These are phyloP conservation scores for Biscogniauxia marginata DNA, from an alignment of 2,329 filamentous ascomycete genomes.

Conservation along the genomic window DNA sequence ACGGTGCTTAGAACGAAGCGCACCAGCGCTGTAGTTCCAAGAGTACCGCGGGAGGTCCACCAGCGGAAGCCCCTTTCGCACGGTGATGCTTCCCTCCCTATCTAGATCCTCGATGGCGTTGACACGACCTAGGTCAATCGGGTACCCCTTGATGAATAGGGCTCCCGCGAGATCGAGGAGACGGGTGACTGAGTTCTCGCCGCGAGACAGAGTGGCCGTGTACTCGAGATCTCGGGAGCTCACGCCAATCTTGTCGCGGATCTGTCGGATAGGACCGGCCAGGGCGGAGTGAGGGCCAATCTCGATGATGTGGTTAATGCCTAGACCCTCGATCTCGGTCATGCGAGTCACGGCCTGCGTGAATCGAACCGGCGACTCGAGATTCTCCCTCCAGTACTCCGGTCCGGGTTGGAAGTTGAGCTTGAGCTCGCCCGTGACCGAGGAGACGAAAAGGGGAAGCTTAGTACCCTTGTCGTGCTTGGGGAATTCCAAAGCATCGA, in stretches of 20 bases:
- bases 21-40: slow-evolving; percentile 6
- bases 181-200: slow-evolving; percentile 7
- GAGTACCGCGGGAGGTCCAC: slow-evolving; percentile 10
- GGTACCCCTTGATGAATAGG: slow-evolving; percentile 7
- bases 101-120: slow-evolving; percentile 11
- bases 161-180: slow-evolving; percentile 12
- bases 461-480: too few relatives aligned
- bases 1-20: slow-evolving; percentile 7
- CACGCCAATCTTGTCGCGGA: slow-evolving; percentile 21
- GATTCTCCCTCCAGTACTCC: slow-evolving; percentile 27
- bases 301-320: slow-evolving; percentile 23
- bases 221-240: slow-evolving; percentile 10
- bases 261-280: slow-evolving; percentile 35
- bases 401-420: slow-evolving; percentile 12
- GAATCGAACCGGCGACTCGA: slow-evolving; percentile 35
- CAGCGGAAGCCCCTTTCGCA: slow-evolving; percentile 1
- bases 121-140: slow-evolving; percentile 8
- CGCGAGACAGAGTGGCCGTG: slow-evolving; percentile 5
- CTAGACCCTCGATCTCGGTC: slow-evolving; percentile 27
- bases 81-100: slow-evolving; percentile 1
- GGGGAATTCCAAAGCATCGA: slow-evolving; percentile 16
- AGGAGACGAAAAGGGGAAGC: slow-evolving; percentile 22
- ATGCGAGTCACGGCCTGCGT: too few relatives aligned
- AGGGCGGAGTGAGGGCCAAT: slow-evolving; percentile 35
- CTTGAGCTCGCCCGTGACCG: slow-evolving; percentile 21